Base-by-base conservation (phyloP, 352 stramenopile species). In the Phytophthora citricola region DNA sequence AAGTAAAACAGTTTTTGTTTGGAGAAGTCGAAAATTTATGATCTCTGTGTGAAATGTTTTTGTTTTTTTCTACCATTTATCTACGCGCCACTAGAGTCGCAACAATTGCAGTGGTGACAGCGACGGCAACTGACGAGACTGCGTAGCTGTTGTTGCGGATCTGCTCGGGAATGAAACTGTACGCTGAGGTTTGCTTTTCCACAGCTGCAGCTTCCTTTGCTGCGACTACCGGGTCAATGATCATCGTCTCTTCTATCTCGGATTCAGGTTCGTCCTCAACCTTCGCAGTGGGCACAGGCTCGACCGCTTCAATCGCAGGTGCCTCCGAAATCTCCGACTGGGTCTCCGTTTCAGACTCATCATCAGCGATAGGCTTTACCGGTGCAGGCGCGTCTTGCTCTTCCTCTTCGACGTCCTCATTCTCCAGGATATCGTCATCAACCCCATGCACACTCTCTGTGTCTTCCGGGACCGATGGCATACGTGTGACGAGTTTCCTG, bases 111-210 rank as follows among this genome's bases (percentile, higher is more conserved):
- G 69, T 73, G 6, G 50, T 57, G 49, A 76, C 29, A 27, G 64
- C 69, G 20, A 73, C 58, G 12, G 58, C 69, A 11, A 76, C 58
- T 2, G 69, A 76, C 11, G 69, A 76, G n/a, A 69, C 49, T 0
- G 59, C 64, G 54, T 76, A 76, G 69, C 69, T 64, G 54, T 73
- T 66, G 15, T 69, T 63, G 31, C 69, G 58, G 5, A 75, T 17
- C 51, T 51, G 61, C 36, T 66, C 56, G 3, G 66, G 55, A n/a
- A 76, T 60, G 40, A 66, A 73, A 34, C 54, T 54, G n/a, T 51
- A 66, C 7, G 55, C 63, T 7, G 68, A 69, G 2, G 63, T 31
- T 64, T 45, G 45, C 34, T 54, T 36, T 29, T 57, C 48, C 26
- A 7, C 17, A 8, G 29, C 44, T 15, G 46, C 55, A 53, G 43